Conservation (phyloP, 2,329 filamentous ascomycete genomes). For the Pseudocercospora fijiensis region DNA sequence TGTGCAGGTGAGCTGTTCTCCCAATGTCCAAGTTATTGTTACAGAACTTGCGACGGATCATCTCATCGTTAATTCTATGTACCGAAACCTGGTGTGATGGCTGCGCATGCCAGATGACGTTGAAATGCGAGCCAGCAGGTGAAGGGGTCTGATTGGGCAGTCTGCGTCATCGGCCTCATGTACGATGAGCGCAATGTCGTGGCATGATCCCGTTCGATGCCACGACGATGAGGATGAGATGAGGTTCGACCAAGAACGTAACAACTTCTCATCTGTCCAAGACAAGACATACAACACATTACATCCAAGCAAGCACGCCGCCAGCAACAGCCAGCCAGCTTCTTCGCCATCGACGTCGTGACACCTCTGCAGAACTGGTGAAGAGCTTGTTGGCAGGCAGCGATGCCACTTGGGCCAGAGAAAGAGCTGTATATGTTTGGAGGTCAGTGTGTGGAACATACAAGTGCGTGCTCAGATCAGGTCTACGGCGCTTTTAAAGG, state of each 20-base stretch:
- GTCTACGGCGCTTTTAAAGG: slow-evolving; percentile 18
- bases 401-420: no score
- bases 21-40: not conserved
- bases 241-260: not conserved
- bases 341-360: no score
- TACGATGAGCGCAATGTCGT: slow-evolving; percentile 4
- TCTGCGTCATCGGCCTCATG: not conserved
- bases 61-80: not conserved
- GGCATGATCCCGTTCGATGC: not conserved
- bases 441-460: not conserved
- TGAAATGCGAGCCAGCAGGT: not conserved
- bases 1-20: not conserved
- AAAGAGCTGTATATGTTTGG: not conserved
- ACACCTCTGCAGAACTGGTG: no score
- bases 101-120: not conserved
- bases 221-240: not conserved
- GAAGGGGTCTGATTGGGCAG: not conserved
- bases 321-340: not conserved
- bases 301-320: not conserved
- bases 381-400: no score
- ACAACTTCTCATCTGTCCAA: not conserved
- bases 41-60: not conserved
- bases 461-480: no score
- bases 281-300: no score
- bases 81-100: not conserved